A percentile compares a stretch with the other conserved stretches of the same genome.
Conservation (phyloP, 495 filamentous ascomycete species). For the Hyaloscypha variabilis region DNA sequence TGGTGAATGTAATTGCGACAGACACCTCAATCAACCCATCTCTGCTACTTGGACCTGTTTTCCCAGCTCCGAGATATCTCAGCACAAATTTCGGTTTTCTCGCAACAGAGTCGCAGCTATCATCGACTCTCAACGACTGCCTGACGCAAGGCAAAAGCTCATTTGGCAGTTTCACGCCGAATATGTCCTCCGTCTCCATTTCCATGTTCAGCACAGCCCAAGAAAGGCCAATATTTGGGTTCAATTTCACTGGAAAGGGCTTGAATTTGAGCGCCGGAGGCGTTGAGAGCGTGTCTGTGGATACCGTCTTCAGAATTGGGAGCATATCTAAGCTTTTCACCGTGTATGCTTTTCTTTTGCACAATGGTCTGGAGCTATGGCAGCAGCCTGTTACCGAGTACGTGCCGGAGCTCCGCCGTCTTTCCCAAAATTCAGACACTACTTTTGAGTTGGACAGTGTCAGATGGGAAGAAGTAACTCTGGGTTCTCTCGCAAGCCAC, state of each 20-base stretch:
- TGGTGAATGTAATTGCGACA: too few species aligned
- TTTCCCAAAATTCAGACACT: not conserved
- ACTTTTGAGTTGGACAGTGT: slow-evolving; percentile 37
- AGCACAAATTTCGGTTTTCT: slow-evolving; percentile 1
- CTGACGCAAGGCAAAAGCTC: slow-evolving; percentile 6
- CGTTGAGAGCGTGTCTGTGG: slow-evolving; percentile 37
- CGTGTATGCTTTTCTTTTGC: slow-evolving; percentile 43
- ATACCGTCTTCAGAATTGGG: slow-evolving; percentile 49
- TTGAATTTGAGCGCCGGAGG: slow-evolving; percentile 30
- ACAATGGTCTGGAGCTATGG: slow-evolving; percentile 39
- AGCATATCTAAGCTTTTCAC: slow-evolving; percentile 55
- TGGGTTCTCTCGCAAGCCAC: slow-evolving; percentile 57
- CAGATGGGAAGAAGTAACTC: slow-evolving; percentile 56
- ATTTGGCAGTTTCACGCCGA: slow-evolving; percentile 22
- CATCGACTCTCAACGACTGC: not conserved
- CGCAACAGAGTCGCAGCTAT: not conserved
- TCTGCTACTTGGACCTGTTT: slow-evolving; percentile 1
- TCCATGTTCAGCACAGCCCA: slow-evolving; percentile 16
- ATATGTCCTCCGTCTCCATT: slow-evolving; percentile 20
- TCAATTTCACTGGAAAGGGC: slow-evolving; percentile 29
- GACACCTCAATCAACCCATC: not conserved
- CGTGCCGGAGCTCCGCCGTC: slow-evolving; percentile 49
- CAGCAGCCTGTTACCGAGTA: slow-evolving; percentile 51
- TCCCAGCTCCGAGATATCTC: slow-evolving; percentile 1
- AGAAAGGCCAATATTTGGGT: slow-evolving; percentile 30